A percentile compares a stretch with the other conserved stretches of the same genome.
Evolutionary conservation across 2,329 filamentous ascomycete species (phyloP).

Genomic region (Metarhizium humberi): DNA sequence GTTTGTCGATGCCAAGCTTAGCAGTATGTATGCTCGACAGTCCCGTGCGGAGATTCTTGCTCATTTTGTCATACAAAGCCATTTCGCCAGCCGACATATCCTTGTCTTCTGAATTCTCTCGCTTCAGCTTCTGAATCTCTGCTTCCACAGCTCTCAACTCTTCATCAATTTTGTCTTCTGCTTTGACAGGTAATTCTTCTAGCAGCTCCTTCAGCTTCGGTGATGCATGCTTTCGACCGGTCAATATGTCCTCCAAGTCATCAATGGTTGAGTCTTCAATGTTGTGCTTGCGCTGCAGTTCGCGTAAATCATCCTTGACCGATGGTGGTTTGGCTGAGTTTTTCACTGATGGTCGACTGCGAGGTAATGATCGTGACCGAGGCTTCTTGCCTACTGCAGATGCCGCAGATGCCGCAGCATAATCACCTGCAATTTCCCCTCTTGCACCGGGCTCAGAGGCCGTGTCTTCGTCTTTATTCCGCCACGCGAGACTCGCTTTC

Average conservation of each 20-base stretch:
- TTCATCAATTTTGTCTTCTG: slow-evolving; percentile 13
- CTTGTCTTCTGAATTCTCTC: slow-evolving; percentile 8
- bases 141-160: slow-evolving; percentile 1
- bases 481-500: slow-evolving; percentile 15
- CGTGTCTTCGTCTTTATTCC: slow-evolving; percentile 19
- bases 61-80: slow-evolving; percentile 39
- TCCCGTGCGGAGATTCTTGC: slow-evolving; percentile 40
- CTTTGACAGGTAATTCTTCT: slow-evolving; percentile 15
- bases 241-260: slow-evolving; percentile 43
- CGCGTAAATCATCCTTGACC: slow-evolving; percentile 45
- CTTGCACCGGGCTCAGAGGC: slow-evolving; percentile 21
- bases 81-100: slow-evolving; percentile 30
- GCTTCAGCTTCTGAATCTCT: slow-evolving; percentile 1
- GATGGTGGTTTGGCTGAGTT: slow-evolving; percentile 46
- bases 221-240: slow-evolving; percentile 22
- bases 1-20: slow-evolving; percentile 47
- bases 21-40: slow-evolving; percentile 43
- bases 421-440: slow-evolving; percentile 14
- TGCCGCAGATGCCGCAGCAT: slow-evolving; percentile 8
- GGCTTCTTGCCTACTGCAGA: slow-evolving; percentile 16
- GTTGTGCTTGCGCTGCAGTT: slow-evolving; percentile 42
- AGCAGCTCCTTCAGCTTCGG: slow-evolving; percentile 16
- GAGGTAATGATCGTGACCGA: slow-evolving; percentile 30
- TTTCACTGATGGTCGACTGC: slow-evolving; percentile 34
- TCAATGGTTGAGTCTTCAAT: slow-evolving; percentile 53